Evolutionary conservation across 1,284 basidiomycete genomes (phyloP).

Genomic region (Cystobasidium pallidum): DNA sequence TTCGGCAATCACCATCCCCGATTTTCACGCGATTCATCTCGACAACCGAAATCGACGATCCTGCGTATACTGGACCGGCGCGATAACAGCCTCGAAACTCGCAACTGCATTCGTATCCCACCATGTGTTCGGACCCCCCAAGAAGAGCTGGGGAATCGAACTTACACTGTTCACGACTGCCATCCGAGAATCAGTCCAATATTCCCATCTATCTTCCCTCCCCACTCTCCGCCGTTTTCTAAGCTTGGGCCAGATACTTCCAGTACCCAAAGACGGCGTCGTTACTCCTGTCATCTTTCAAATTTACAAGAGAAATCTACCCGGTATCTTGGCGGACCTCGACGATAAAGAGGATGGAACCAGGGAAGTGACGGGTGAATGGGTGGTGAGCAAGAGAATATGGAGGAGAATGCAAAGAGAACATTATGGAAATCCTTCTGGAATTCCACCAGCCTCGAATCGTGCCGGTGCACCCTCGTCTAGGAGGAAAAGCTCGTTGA

Average conservation of each 20-base stretch:
- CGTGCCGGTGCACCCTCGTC: neutral
- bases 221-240: constrained; percentile 55
- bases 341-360: constrained; percentile 73
- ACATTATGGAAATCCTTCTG: constrained; percentile 58
- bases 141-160: constrained; percentile 58
- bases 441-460: neutral
- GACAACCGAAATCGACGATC: neutral
- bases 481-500: constrained; percentile 2
- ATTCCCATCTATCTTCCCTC: constrained; percentile 84
- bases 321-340: constrained; percentile 74
- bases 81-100: constrained; percentile 33
- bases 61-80: neutral
- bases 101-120: constrained; percentile 67
- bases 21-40: neutral
- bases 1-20: neutral
- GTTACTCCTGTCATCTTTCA: constrained; percentile 93
- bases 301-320: constrained; percentile 72
- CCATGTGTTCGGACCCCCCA: constrained; percentile 62
- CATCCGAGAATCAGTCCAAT: constrained; percentile 80
- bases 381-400: constrained; percentile 88
- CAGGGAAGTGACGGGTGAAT: constrained; percentile 88
- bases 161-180: constrained; percentile 64
- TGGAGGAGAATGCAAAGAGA: constrained; percentile 87
- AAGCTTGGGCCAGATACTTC: constrained; percentile 60
- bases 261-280: constrained; percentile 88